Evolutionary conservation across 2,329 filamentous ascomycete genomes (phyloP), one percentile per base, ranked within the genome.

Genomic region (Microcyclospora pomicola): DNA sequence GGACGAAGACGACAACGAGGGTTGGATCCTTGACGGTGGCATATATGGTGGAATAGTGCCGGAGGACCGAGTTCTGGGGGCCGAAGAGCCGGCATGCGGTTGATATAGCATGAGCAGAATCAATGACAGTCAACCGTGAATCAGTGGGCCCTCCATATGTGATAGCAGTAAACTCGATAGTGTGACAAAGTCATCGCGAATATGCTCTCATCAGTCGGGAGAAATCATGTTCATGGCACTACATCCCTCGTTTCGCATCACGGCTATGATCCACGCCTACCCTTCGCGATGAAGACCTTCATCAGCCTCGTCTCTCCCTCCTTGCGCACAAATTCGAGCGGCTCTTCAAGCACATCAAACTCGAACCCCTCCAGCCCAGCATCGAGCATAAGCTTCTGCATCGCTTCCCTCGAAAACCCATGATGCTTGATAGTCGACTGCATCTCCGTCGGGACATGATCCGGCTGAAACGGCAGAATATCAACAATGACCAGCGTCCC

Each of bases 1-100:
- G 49, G 67, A 71, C 43, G 62, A 63, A 11, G 65, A 70, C 37
- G 67, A 71, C 44, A 71, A 70, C 39, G 68, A 71, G 52, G 60
- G 61, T 41, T 69, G 65, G 66, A 70, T 71, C 27, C 42, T 71
- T 14, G 66, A 71, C 53, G 68, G 67, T 1, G 68, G 68, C 13
- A 55, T 64, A 1, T 67, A 68, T 47, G 67, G 66, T 11, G 60
- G 57, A 6, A 43, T 42, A 27, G 44, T 49, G 28, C 36, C 34
- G 9, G 45, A 51, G 12, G 51, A 49, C 11, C 42, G 49, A 12
- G 35, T 41, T 5, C 16, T 53, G 6, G 49, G 51, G 1, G 45
- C 39, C 2, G 52, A 55, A 33, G 52, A 54, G 37, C 52, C 19
- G 7, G 19, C 19, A 7, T 24, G 19, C 19, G 19, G 19, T 24